A percentile compares a stretch with the other conserved stretches of the same genome.
Evolutionary conservation across 1,139 yeast genomes (phyloP).

Genomic region (Saccharomyces hybrid): DNA sequence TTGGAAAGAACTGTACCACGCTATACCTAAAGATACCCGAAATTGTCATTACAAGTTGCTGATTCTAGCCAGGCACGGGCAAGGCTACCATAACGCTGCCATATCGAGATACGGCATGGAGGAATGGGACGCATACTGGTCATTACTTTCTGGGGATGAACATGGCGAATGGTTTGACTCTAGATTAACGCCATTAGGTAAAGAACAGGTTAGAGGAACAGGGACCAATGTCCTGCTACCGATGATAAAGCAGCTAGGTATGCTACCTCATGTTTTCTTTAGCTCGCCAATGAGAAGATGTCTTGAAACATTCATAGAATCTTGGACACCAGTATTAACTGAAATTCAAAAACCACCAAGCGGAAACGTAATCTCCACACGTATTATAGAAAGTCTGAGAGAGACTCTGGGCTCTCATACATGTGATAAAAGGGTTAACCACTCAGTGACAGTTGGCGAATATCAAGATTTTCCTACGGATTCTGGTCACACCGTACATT

Average conservation of each 20-base stretch:
- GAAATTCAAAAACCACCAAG: constrained; percentile 4
- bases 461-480: constrained; percentile 15
- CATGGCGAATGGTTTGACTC: constrained; percentile 28
- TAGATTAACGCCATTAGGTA: constrained; percentile 49
- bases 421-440: constrained; percentile 50
- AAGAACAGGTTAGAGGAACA: constrained; percentile 42
- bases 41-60: constrained; percentile 40
- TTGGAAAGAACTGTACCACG: constrained; percentile 40
- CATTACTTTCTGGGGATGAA: constrained; percentile 37
- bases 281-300: constrained; percentile 63
- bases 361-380: constrained; percentile 23
- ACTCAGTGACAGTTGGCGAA: constrained; percentile 15
- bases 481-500: constrained; percentile 30
- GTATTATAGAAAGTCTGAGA: constrained; percentile 44
- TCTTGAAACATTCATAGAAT: constrained; percentile 46
- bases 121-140: constrained; percentile 56
- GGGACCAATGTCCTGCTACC: constrained; percentile 39
- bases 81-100: constrained; percentile 66
- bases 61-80: constrained; percentile 68
- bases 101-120: constrained; percentile 48
- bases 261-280: constrained; percentile 49
- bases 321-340: constrained; percentile 46
- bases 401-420: constrained; percentile 63
- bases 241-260: constrained; percentile 39
- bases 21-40: constrained; percentile 19